Percentiles rank a stretch among this genome's conserved stretches.
Evolutionary conservation across 1,284 basidiomycete genomes (phyloP).

Genomic region (Tausonia pullulans): DNA sequence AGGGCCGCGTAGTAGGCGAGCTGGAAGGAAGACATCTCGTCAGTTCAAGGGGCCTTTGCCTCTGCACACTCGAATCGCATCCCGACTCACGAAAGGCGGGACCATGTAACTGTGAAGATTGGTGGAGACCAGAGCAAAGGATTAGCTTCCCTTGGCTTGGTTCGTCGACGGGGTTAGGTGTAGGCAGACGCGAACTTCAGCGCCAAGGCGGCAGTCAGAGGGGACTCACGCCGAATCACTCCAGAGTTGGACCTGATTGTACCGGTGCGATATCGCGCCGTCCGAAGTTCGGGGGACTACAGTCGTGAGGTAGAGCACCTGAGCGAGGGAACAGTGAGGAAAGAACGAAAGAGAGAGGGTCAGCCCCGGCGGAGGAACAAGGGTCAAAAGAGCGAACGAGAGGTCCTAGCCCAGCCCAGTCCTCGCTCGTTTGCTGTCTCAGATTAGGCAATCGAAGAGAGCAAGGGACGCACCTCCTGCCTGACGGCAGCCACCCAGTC

Average conservation of each 20-base stretch:
- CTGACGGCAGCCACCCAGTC: constrained; percentile 16
- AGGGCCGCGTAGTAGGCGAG: constrained; percentile 74
- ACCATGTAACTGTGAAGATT: constrained; percentile 57
- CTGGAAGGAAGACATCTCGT: background rate
- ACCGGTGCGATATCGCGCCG: constrained; percentile 34
- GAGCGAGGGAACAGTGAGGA: constrained; percentile 4
- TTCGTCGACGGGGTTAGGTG: background rate
- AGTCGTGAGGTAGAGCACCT: constrained; percentile 25
- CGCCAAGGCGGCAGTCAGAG: background rate
- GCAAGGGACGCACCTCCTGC: constrained; percentile 19
- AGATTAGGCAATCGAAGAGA: constrained; percentile 28
- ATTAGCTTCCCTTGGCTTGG: constrained; percentile 42
- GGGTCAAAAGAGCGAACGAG: background rate
- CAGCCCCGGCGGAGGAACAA: background rate
- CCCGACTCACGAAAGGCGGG: constrained; percentile 35
- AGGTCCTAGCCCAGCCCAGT: constrained; percentile 20
- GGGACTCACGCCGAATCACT: constrained; percentile 1
- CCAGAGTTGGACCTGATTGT: constrained; percentile 28
- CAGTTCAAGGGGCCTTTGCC: background rate
- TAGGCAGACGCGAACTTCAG: background rate
- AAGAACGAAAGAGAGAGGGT: background rate
- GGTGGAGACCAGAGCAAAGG: constrained; percentile 42
- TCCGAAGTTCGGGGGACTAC: constrained; percentile 17
- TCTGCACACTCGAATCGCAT: no score
- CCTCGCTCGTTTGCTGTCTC: constrained; percentile 29